Percentiles rank a stretch among this genome's conserved stretches.
These are phyloP conservation scores for Ichthyophonus hoferi DNA, from an alignment of 208 protist genomes.

Conservation along the genomic window DNA sequence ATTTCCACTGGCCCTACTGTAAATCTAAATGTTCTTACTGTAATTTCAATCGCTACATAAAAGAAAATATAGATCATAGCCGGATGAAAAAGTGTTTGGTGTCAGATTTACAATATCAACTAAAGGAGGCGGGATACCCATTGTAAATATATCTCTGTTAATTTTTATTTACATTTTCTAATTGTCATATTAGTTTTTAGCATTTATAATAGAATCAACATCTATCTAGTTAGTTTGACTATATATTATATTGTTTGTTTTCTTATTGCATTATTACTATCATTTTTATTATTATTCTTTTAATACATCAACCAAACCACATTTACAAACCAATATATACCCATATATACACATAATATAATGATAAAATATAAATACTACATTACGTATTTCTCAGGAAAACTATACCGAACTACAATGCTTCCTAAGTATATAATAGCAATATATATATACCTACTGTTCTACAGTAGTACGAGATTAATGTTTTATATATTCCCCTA, in stretches of 20 bases:
- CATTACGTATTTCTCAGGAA: not conserved
- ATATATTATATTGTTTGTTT: not conserved
- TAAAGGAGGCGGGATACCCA: not conserved
- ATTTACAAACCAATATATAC: not conserved
- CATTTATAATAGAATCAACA: not conserved
- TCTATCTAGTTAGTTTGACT: not conserved
- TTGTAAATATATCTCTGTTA: not conserved
- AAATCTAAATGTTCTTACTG: constrained; percentile 1
- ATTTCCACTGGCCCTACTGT: not conserved
- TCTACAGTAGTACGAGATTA: not conserved
- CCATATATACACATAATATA: not conserved
- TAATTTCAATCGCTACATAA: constrained; percentile 14
- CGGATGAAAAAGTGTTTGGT: not conserved
- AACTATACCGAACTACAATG: no score
- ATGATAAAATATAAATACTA: not conserved
- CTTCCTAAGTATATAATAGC: no score
- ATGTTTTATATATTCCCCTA: not conserved
- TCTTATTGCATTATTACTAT: not conserved
- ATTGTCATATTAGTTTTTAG: not conserved
- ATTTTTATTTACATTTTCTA: not conserved
- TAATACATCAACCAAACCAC: not conserved
- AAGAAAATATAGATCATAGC: not conserved
- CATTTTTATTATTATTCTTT: not conserved
- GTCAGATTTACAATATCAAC: not conserved
- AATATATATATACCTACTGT: not conserved